Percentiles rank a stretch among this genome's conserved stretches.
Conservation (phyloP, 2,329 filamentous ascomycete genomes). For the Dryadomyces quercus-mongolicae region DNA sequence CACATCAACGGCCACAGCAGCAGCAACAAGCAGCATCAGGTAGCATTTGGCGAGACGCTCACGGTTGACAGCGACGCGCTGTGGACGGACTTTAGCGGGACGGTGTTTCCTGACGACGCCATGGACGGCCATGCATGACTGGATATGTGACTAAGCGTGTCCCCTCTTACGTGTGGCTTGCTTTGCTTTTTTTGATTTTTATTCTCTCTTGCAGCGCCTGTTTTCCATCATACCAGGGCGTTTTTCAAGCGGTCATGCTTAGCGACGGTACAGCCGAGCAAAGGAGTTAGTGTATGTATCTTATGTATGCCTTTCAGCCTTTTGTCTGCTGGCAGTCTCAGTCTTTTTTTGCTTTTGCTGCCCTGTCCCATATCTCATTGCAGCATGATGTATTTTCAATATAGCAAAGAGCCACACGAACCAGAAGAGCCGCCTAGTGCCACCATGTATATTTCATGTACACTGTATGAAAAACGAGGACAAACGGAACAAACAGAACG, state of each 20-base stretch:
- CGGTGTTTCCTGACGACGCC: conserved; percentile 1
- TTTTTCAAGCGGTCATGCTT: neutral
- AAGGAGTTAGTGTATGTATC: neutral
- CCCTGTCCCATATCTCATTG: neutral
- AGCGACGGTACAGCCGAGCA: neutral
- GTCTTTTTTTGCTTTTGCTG: neutral
- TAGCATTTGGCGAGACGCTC: conserved; percentile 14
- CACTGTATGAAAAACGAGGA: too few species aligned
- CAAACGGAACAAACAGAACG: too few species aligned
- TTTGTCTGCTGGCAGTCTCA: neutral
- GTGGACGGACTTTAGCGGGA: conserved; percentile 13
- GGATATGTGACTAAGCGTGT: neutral
- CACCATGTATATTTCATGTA: too few species aligned
- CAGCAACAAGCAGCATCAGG: conserved; percentile 4
- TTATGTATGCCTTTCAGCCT: neutral
- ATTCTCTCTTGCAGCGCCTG: neutral
- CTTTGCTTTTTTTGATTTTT: neutral
- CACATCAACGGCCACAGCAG: neutral
- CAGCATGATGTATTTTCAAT: neutral
- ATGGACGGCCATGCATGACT: neutral
- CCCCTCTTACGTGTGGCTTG: neutral
- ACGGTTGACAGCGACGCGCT: conserved; percentile 13
- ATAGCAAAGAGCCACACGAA: too few species aligned
- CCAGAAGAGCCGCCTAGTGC: too few species aligned
- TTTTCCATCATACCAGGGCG: neutral